These are phyloP conservation scores for Hemerocallis citrina DNA, from an alignment of 106 monocot genomes.

Conservation along the genomic window DNA sequence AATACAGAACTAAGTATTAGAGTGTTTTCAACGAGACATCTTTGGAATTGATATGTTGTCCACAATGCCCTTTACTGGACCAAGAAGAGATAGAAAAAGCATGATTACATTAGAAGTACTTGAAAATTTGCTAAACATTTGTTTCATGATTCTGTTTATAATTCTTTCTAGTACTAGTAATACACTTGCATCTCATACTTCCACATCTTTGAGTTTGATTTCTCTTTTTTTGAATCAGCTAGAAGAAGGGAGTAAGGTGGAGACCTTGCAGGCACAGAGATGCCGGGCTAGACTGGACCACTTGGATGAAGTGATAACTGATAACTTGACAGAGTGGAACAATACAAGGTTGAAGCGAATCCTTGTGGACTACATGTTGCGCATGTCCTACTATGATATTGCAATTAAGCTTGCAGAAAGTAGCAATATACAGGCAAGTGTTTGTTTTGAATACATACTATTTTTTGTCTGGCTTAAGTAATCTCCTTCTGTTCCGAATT, in stretches of 20 bases:
- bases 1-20: too few species aligned
- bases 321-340: constrained; percentile 50
- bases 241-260: constrained; percentile 53
- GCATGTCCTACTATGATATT: constrained; percentile 75
- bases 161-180: too few species aligned
- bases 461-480: too few species aligned
- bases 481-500: too few species aligned
- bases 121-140: too few species aligned
- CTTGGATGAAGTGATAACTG: constrained; percentile 34
- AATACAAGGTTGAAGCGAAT: constrained; percentile 55
- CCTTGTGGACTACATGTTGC: constrained; percentile 90
- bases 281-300: constrained; percentile 73
- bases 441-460: too few species aligned
- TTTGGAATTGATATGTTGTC: too few species aligned
- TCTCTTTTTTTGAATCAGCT: constrained; percentile 23
- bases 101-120: too few species aligned
- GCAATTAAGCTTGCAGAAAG: constrained; percentile 53
- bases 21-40: too few species aligned
- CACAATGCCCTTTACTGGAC: too few species aligned
- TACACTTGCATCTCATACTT: background rate
- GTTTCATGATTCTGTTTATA: too few species aligned
- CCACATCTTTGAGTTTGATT: background rate
- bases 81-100: too few species aligned
- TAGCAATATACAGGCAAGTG: constrained; percentile 54
- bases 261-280: constrained; percentile 72